Conservation (phyloP, 1,284 basidiomycete species). For the Puccinia horiana region DNA sequence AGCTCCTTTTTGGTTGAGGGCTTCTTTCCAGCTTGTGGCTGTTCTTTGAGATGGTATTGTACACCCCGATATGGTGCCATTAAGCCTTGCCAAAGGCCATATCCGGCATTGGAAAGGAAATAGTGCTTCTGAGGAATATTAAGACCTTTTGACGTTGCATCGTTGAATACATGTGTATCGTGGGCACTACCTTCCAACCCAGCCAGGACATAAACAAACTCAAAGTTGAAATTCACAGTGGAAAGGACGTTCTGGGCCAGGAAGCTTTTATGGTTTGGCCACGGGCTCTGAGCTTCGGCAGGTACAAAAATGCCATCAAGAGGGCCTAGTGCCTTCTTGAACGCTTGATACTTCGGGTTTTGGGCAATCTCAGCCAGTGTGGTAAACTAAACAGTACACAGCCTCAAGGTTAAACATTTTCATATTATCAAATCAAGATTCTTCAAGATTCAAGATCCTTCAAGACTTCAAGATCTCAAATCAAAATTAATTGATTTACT, state of each 20-base stretch:
- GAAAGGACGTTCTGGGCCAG: slow-evolving; percentile 57
- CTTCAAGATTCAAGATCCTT: no score
- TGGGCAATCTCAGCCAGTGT: neutral
- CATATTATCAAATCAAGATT: no score
- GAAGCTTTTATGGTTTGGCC: slow-evolving; percentile 55
- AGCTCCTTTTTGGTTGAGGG: neutral
- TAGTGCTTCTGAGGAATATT: neutral
- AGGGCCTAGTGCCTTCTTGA: slow-evolving; percentile 55
- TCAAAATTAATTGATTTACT: no score
- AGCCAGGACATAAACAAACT: slow-evolving; percentile 56
- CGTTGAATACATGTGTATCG: slow-evolving; percentile 57
- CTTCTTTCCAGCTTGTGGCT: neutral
- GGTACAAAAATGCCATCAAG: slow-evolving; percentile 57
- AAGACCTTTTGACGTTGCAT: neutral
- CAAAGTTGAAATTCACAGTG: slow-evolving; percentile 56
- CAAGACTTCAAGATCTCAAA: no score
- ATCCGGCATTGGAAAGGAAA: no score
- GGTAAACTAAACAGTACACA: no score
- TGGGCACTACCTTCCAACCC: slow-evolving; percentile 60
- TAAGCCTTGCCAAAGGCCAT: no score
- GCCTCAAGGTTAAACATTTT: no score
- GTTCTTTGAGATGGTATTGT: no score
- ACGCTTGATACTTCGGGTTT: slow-evolving; percentile 53
- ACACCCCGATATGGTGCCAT: no score
- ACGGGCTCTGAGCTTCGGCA: slow-evolving; percentile 51